A percentile compares a stretch with the other conserved stretches of the same genome.
Conservation (phyloP, 78 protist species). For the Monosiga brevicollis region DNA sequence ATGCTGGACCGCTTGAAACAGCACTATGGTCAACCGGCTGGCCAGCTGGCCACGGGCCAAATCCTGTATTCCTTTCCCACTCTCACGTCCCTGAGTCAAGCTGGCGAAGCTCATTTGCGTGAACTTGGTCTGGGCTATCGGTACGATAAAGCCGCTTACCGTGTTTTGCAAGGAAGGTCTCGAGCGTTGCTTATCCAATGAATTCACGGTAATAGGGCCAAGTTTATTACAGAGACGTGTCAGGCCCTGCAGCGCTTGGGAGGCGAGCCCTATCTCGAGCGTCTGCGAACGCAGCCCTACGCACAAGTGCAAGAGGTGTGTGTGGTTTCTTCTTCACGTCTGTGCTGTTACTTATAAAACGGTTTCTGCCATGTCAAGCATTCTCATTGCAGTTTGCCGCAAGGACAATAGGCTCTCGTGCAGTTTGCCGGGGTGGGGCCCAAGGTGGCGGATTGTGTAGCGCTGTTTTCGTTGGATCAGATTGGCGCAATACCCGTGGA, state of each 20-base stretch:
- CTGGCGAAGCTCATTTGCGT: neutral
- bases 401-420: neutral
- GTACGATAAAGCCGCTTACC: neutral
- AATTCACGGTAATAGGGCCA: conserved; percentile 29
- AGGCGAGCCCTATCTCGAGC: neutral
- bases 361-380: neutral
- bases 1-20: conserved; percentile 40
- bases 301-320: neutral
- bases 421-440: conserved; percentile 37
- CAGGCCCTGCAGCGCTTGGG: conserved; percentile 7
- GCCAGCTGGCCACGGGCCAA: too few relatives aligned
- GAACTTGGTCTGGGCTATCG: neutral
- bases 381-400: conserved; percentile 12
- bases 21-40: neutral
- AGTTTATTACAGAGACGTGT: conserved; percentile 33
- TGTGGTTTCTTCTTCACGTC: neutral
- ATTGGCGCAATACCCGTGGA: conserved; percentile 59
- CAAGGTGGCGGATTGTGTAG: conserved; percentile 84
- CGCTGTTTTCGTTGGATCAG: conserved; percentile 57
- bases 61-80: too few relatives aligned
- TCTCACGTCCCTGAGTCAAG: too few relatives aligned
- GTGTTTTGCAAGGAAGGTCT: neutral
- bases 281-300: neutral
- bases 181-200: too few relatives aligned
- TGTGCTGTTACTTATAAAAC: too few relatives aligned